A percentile compares a stretch with the other conserved stretches of the same genome.
Conservation (phyloP, 805 yeast species). For the Kazachstania viticola region DNA sequence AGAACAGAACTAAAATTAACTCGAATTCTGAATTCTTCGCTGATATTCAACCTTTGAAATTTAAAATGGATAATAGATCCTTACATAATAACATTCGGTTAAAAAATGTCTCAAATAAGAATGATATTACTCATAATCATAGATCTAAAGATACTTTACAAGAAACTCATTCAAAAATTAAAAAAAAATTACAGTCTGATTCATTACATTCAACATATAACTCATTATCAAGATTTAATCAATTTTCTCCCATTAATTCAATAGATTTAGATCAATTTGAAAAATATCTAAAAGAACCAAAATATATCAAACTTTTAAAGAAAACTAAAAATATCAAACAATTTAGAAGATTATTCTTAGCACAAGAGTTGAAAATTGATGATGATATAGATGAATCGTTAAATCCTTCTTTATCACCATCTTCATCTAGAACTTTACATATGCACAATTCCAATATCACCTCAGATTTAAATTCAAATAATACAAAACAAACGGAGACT, state of each 20-base stretch:
- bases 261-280: conserved; percentile 30
- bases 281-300: conserved; percentile 40
- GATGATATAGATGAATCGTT: neutral
- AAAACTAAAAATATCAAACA: conserved; percentile 37
- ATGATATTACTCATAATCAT: too few species aligned
- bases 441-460: too few species aligned
- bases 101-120: too few species aligned
- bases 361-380: conserved; percentile 41
- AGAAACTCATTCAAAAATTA: neutral
- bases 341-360: conserved; percentile 44
- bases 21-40: conserved; percentile 12
- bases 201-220: too few species aligned
- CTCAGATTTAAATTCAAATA: conserved; percentile 1
- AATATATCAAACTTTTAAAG: conserved; percentile 39
- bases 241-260: conserved; percentile 12
- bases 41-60: conserved; percentile 16
- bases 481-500: neutral
- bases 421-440: conserved; percentile 13
- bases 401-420: conserved; percentile 5
- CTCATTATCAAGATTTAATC: too few species aligned
- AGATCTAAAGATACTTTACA: neutral
- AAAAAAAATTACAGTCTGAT: too few species aligned
- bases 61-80: conserved; percentile 8
- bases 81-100: neutral
- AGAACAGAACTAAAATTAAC: too few species aligned